Evolutionary conservation across 1,284 basidiomycete genomes (phyloP).

Genomic region (Laetiporus sulphureus): DNA sequence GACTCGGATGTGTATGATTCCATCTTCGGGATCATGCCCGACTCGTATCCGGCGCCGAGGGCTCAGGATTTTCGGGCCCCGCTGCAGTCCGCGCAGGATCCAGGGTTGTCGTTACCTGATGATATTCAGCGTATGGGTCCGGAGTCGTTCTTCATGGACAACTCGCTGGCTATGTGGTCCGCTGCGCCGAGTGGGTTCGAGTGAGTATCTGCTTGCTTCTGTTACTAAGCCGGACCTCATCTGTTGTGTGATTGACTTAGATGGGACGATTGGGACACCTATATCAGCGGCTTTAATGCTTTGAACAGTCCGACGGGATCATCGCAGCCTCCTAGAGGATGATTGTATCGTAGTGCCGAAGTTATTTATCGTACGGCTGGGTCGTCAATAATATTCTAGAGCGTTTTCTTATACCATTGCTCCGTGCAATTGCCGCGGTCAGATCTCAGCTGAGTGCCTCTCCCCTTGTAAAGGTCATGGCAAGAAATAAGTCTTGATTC

Average conservation of each 20-base stretch:
- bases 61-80: not conserved
- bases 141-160: conserved; percentile 13
- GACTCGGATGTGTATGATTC: conserved; percentile 7
- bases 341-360: too few relatives aligned
- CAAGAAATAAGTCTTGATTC: too few relatives aligned
- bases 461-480: too few relatives aligned
- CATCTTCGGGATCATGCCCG: conserved; percentile 5
- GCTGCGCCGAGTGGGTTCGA: conserved; percentile 27
- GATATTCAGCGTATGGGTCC: not conserved
- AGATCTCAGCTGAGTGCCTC: too few relatives aligned
- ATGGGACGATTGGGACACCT: conserved; percentile 25
- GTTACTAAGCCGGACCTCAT: conserved; percentile 2
- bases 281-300: conserved; percentile 16
- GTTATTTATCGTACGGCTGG: too few relatives aligned
- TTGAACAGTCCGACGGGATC: conserved; percentile 9
- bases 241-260: conserved; percentile 7
- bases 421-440: too few relatives aligned
- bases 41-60: not conserved
- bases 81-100: conserved; percentile 8
- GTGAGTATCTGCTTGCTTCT: conserved; percentile 19
- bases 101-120: not conserved
- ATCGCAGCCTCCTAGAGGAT: not conserved
- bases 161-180: conserved; percentile 28
- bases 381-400: too few relatives aligned
- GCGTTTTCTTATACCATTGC: too few relatives aligned